Conservation (phyloP, 768 basidiomycete species). For the Tulasnella sp. region DNA sequence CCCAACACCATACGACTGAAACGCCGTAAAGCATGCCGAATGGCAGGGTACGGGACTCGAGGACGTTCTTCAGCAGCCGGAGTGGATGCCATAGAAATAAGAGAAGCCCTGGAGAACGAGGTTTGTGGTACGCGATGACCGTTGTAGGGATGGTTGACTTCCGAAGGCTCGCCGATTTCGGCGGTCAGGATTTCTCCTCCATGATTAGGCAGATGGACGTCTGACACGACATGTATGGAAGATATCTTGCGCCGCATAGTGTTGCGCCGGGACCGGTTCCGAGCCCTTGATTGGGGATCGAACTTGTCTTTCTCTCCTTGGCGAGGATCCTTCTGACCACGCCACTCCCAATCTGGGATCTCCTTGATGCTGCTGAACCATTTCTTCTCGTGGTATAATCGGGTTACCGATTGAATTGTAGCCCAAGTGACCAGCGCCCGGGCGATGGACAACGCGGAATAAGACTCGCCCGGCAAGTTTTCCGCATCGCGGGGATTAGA, state of each 20-base stretch:
- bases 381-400: constrained; percentile 61
- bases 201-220: constrained; percentile 49
- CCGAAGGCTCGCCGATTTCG: constrained; percentile 52
- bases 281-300: constrained; percentile 4
- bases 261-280: not conserved
- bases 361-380: constrained; percentile 59
- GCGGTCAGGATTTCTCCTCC: constrained; percentile 65
- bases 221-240: constrained; percentile 60
- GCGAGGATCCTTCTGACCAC: constrained; percentile 3
- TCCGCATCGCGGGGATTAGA: constrained; percentile 40
- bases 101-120: constrained; percentile 27
- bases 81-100: constrained; percentile 19
- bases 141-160: not conserved
- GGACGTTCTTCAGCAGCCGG: not conserved
- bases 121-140: constrained; percentile 23
- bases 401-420: constrained; percentile 66
- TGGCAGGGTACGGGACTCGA: constrained; percentile 17
- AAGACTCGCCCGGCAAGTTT: constrained; percentile 45
- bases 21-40: constrained; percentile 60
- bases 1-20: constrained; percentile 74
- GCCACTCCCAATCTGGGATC: constrained; percentile 32
- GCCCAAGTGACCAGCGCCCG: constrained; percentile 69
- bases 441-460: constrained; percentile 51
- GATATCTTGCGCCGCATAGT: constrained; percentile 26
- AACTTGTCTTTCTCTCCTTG: constrained; percentile 27